Conservation (phyloP, 352 stramenopile genomes). For the Globisporangium rhizosaccharum region DNA sequence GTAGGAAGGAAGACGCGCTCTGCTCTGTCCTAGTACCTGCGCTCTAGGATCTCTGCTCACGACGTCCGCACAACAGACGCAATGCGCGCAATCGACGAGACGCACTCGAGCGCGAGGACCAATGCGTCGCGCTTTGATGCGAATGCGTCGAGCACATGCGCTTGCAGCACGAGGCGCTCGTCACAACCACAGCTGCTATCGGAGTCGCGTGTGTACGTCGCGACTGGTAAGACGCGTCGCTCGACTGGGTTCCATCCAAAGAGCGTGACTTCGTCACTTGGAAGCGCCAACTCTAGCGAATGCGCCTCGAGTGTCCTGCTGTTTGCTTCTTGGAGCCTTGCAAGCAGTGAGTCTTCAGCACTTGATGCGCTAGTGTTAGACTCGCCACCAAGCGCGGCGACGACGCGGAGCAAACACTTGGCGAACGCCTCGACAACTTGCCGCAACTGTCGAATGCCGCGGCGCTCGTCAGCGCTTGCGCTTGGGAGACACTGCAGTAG, state of each 20-base stretch:
- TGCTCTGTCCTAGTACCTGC: no score
- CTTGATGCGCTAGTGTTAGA: slow-evolving; percentile 1
- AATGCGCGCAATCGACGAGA: slow-evolving; percentile 31
- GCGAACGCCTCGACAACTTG: slow-evolving; percentile 24
- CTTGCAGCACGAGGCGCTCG: slow-evolving; percentile 23
- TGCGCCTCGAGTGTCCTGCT: background rate
- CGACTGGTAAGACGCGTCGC: slow-evolving; percentile 16
- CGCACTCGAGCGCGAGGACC: slow-evolving; percentile 35
- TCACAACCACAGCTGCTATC: background rate
- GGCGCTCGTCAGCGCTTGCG: slow-evolving; percentile 1
- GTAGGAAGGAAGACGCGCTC: background rate
- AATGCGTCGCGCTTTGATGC: slow-evolving; percentile 38
- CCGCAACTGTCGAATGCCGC: slow-evolving; percentile 25
- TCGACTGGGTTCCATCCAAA: slow-evolving; percentile 38
- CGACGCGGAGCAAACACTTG: slow-evolving; percentile 19
- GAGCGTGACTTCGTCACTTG: slow-evolving; percentile 9
- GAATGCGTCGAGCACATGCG: slow-evolving; percentile 38
- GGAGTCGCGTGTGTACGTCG: slow-evolving; percentile 10
- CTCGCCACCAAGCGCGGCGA: slow-evolving; percentile 13
- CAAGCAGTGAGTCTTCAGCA: slow-evolving; percentile 11
- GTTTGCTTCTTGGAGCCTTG: slow-evolving; percentile 27
- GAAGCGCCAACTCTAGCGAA: background rate
- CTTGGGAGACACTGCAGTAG: slow-evolving; percentile 9
- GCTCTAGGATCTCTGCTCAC: slow-evolving; percentile 4
- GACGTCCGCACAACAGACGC: slow-evolving; percentile 29